Percentiles rank a stretch among this genome's conserved stretches.
These are phyloP conservation scores for Rhizodiscina lignyota DNA, from an alignment of 495 filamentous ascomycete genomes.

Conservation along the genomic window DNA sequence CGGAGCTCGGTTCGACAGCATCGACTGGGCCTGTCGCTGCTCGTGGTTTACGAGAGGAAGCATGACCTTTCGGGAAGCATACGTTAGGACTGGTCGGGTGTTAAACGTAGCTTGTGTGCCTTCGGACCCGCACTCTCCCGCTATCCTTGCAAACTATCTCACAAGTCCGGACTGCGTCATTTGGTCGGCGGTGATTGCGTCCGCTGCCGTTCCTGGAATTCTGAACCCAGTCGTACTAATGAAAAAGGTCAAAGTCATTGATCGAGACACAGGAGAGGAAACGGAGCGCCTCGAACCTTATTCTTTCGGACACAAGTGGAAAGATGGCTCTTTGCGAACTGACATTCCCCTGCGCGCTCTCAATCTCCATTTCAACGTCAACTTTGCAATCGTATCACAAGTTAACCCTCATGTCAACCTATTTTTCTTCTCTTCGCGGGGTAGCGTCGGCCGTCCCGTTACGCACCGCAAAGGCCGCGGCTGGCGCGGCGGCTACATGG, in stretches of 20 bases:
- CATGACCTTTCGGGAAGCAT: conserved; percentile 89
- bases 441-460: conserved; percentile 79
- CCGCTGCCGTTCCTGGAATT: conserved; percentile 90
- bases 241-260: conserved; percentile 89
- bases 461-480: conserved; percentile 86
- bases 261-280: conserved; percentile 33
- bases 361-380: conserved; percentile 94
- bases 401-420: conserved; percentile 96
- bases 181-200: conserved; percentile 91
- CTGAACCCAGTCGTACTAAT: conserved; percentile 92
- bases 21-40: conserved; percentile 77
- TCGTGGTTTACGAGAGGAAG: conserved; percentile 81
- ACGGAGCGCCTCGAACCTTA: conserved; percentile 50
- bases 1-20: conserved; percentile 80
- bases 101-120: conserved; percentile 96
- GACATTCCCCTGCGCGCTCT: conserved; percentile 90
- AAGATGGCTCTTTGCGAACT: conserved; percentile 83
- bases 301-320: conserved; percentile 95
- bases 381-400: conserved; percentile 88
- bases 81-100: conserved; percentile 83
- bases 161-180: conserved; percentile 94
- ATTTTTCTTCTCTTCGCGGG: conserved; percentile 93
- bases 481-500: conserved; percentile 90
- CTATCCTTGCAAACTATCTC: conserved; percentile 82
- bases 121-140: conserved; percentile 84